Evolutionary conservation across 345 rosid species (phyloP).

Genomic region (Ceriops zippeliana): DNA sequence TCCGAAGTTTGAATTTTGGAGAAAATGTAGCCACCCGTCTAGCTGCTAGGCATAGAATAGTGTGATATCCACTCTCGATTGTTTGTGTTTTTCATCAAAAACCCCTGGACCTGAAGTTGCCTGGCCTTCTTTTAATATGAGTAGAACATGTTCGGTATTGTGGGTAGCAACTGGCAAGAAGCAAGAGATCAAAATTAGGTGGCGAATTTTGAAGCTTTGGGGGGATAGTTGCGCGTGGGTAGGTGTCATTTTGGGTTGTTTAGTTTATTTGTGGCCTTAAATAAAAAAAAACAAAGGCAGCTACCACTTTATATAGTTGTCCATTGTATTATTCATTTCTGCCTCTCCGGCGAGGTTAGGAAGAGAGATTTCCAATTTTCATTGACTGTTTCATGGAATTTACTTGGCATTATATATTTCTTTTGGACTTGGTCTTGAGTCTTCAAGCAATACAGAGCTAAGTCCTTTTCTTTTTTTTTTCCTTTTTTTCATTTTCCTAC

Average conservation of each 20-base stretch:
- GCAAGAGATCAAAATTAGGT: not conserved
- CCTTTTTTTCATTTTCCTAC: too few relatives aligned
- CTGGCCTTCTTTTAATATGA: not conserved
- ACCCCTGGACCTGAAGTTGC: not conserved
- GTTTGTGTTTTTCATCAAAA: not conserved
- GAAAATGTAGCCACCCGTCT: not conserved
- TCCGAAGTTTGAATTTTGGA: not conserved
- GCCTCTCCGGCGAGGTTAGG: not conserved
- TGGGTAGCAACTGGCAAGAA: conserved; percentile 10
- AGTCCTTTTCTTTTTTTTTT: too few relatives aligned
- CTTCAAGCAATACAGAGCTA: not conserved
- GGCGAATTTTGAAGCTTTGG: not conserved
- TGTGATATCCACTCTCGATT: not conserved
- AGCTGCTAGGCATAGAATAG: not conserved
- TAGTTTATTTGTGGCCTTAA: not conserved
- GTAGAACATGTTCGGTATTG: not conserved
- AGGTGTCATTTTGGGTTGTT: not conserved
- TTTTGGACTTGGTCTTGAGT: not conserved
- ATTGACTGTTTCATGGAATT: not conserved
- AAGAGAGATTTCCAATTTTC: not conserved
- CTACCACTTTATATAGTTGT: not conserved
- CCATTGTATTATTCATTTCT: too few relatives aligned
- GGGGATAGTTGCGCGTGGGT: conserved; percentile 21
- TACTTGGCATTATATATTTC: not conserved
- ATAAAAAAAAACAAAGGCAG: not conserved